Conservation (phyloP, 2,329 filamentous ascomycete genomes). For the Golovinomyces cichoracearum region DNA sequence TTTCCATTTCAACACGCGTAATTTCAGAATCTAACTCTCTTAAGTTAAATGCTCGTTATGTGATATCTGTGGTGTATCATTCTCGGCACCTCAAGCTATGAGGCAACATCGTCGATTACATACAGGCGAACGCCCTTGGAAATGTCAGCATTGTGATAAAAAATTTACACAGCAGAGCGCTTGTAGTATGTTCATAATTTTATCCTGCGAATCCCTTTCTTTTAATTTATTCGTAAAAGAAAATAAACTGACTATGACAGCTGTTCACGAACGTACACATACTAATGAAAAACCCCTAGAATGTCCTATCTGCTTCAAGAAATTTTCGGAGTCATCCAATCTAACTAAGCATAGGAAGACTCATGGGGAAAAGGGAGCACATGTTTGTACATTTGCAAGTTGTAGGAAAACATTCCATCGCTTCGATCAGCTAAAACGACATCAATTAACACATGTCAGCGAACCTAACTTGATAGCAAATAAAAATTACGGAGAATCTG, state of each 20-base stretch:
- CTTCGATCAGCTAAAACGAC: slow-evolving; percentile 33
- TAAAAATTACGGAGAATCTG: background rate
- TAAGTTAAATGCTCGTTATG: slow-evolving; percentile 34
- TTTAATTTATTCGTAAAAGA: background rate
- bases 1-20: too few relatives aligned
- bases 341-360: slow-evolving; percentile 38
- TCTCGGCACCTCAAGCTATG: slow-evolving; percentile 42
- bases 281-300: slow-evolving; percentile 36
- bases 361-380: slow-evolving; percentile 27
- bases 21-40: background rate
- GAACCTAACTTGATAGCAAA: background rate
- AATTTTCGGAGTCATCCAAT: slow-evolving; percentile 39
- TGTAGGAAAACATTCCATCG: slow-evolving; percentile 33
- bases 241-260: slow-evolving; percentile 15
- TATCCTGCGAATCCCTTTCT: too few relatives aligned
- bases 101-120: slow-evolving; percentile 42
- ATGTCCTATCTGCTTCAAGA: slow-evolving; percentile 31
- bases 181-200: slow-evolving; percentile 22
- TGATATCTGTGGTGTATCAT: slow-evolving; percentile 25
- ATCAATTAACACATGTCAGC: slow-evolving; percentile 18
- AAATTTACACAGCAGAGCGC: slow-evolving; percentile 42
- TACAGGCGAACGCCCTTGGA: slow-evolving; percentile 36
- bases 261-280: slow-evolving; percentile 42
- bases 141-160: slow-evolving; percentile 27
- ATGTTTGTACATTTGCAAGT: slow-evolving; percentile 21